Base-by-base conservation (phyloP, 2,329 filamentous ascomycete genomes). In the Alternaria consortialis region DNA sequence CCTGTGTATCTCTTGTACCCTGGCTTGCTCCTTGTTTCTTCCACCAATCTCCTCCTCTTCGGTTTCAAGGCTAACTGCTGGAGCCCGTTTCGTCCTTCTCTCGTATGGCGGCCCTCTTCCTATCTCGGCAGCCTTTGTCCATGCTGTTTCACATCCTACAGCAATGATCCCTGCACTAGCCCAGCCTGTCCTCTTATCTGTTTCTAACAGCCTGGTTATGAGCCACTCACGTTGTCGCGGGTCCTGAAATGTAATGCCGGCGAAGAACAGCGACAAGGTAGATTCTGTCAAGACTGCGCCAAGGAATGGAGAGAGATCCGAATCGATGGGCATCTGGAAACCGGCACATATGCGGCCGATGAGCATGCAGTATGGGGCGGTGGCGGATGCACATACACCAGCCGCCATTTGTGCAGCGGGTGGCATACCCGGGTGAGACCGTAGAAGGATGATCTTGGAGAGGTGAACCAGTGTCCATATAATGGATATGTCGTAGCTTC, bases 381-480 rank as follows among this genome's bases (percentile, higher is more conserved):
- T 97, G 51, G 91, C 86, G 13, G 82, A 82, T 0, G 93, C 92
- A 9, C 91, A 88, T 65, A 96, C 85, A 7, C 90, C 91, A 0
- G 93, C 93, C 3, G 95, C 93, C 70, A 93, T 87, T 87, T 97
- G 93, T 36, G 93, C 91, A 8, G 94, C 89, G 0, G 94, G 93
- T 0, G 94, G 94, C 93, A 97, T 97, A 25, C 87, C 87, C 0
- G 95, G 95, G 68, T 97, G 94, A 1, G 89, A 85, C 34, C 95
- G 87, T 60, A 94, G 84, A n/a, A 95, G 85, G 55, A 94, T 85
- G 58, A 98, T 94, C 47, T 93, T 85, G 0, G 90, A 90, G 84
- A 94, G 92, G 78, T 97, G 91, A 76, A 92, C 94, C 66, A 94
- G 90, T 74, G 91, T 88, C 92, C 93, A 97, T 23, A 97, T 84